Evolutionary conservation across 768 basidiomycete genomes (phyloP).

Genomic region (Serendipita sp.): DNA sequence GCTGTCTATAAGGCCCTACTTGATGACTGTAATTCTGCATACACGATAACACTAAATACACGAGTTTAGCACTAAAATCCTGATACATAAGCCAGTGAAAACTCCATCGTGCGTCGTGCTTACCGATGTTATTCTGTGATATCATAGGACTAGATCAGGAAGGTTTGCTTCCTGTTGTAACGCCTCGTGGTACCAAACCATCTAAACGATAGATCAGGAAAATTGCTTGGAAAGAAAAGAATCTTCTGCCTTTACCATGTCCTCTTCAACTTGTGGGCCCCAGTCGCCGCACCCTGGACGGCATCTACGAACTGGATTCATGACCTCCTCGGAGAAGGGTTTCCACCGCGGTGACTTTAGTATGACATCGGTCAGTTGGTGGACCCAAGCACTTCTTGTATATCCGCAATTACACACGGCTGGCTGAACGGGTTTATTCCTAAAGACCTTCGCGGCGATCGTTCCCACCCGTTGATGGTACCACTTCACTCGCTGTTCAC

Average conservation of each 20-base stretch:
- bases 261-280: not conserved
- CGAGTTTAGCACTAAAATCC: too few relatives aligned
- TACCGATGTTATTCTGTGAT: too few relatives aligned
- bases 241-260: not conserved
- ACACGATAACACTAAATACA: too few relatives aligned
- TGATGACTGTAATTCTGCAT: too few relatives aligned
- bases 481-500: not conserved
- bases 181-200: not conserved
- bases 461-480: not conserved
- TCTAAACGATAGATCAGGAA: not conserved
- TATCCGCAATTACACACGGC: not conserved
- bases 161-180: too few relatives aligned
- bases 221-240: not conserved
- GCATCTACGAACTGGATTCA: not conserved
- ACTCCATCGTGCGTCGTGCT: too few relatives aligned
- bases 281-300: not conserved
- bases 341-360: not conserved
- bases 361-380: not conserved
- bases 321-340: not conserved
- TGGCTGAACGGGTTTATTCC: not conserved
- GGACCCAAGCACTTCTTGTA: not conserved
- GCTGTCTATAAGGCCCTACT: too few relatives aligned
- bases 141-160: too few relatives aligned
- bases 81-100: too few relatives aligned
- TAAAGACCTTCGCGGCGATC: not conserved